Evolutionary conservation across 73 alveolate genomes (phyloP).

Genomic region (Tetrahymena malaccensis): DNA sequence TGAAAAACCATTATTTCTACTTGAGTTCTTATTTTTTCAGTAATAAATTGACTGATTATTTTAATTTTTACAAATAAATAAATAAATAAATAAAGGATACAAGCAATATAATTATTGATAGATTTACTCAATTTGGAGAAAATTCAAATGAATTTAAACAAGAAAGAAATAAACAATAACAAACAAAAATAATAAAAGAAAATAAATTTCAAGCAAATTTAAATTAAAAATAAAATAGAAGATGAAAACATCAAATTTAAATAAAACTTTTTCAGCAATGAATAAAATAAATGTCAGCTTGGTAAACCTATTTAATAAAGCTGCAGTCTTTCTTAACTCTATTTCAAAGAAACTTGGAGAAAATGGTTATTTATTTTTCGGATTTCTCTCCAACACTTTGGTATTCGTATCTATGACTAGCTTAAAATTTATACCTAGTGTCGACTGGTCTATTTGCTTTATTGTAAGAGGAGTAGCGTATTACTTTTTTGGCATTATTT

Average conservation of each 20-base stretch:
- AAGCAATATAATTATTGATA: too few relatives aligned
- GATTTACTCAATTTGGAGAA: not conserved
- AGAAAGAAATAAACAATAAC: too few relatives aligned
- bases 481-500: not conserved
- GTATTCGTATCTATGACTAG: not conserved
- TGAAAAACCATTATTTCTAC: too few relatives aligned
- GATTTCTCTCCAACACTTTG: not conserved
- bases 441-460: not conserved
- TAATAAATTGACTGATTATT: too few relatives aligned
- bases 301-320: not conserved
- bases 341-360: not conserved
- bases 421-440: not conserved
- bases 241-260: not conserved
- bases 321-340: not conserved
- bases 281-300: not conserved
- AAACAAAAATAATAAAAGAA: too few relatives aligned
- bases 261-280: not conserved
- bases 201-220: too few relatives aligned
- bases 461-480: not conserved
- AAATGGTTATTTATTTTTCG: not conserved
- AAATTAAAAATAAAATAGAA: too few relatives aligned
- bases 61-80: too few relatives aligned
- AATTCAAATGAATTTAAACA: not conserved
- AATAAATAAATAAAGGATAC: too few relatives aligned
- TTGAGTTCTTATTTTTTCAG: too few relatives aligned